A percentile compares a stretch with the other conserved stretches of the same genome.
phyloP scores from a whole-genome alignment of 2,329 filamentous ascomycete genomes.

The Claviceps monticola region DNA sequence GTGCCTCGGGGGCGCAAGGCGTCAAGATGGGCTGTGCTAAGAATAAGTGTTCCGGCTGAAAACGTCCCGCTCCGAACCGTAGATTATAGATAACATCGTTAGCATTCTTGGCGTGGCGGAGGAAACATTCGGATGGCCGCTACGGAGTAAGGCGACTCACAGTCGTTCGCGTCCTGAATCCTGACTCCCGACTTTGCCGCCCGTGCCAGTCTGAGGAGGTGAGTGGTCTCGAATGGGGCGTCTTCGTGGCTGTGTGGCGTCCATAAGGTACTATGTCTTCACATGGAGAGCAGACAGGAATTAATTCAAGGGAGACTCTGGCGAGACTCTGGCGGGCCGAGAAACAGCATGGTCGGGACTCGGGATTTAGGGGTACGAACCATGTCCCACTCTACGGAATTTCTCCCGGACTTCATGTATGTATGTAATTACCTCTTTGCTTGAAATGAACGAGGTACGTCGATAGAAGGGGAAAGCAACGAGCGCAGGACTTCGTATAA shows the following conservation, averaged over 20 bases:
- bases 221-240: neutral
- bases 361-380: constrained; percentile 1
- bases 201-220: neutral
- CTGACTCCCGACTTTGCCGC: neutral
- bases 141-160: neutral
- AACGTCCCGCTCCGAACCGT: neutral
- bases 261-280: neutral
- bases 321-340: neutral
- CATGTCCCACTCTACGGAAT: neutral
- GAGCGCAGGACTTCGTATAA: neutral
- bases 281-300: neutral
- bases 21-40: neutral
- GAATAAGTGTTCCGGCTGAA: neutral
- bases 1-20: neutral
- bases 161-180: neutral
- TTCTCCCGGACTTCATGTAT: neutral
- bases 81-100: neutral
- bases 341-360: neutral
- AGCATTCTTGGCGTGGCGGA: neutral
- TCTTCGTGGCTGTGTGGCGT: neutral
- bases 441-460: neutral
- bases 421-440: neutral
- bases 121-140: neutral
- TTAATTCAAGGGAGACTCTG: neutral
- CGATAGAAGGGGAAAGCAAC: neutral